Evolutionary conservation across 495 filamentous ascomycete species (phyloP).

Genomic region (Halenospora varia): DNA sequence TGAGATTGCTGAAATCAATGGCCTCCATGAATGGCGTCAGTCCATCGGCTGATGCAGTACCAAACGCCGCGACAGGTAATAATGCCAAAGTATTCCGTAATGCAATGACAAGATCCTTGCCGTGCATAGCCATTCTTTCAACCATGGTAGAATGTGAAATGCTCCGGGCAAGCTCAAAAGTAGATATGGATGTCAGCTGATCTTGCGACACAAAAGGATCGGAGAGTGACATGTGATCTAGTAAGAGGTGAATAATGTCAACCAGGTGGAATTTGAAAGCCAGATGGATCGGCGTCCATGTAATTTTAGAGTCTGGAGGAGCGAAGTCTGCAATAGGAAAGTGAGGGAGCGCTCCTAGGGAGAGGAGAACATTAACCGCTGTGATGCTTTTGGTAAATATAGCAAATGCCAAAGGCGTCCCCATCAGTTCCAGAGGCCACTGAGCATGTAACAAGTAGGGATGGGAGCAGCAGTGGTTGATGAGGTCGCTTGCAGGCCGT

Average conservation of each 20-base stretch:
- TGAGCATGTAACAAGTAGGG: conserved; percentile 20
- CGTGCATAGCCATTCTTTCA: conserved; percentile 25
- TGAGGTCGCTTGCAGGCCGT: background rate
- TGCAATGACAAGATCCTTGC: conserved; percentile 2
- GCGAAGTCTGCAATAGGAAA: conserved; percentile 5
- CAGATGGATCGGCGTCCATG: conserved; percentile 27
- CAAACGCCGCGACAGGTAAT: conserved; percentile 4
- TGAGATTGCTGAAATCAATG: conserved; percentile 26
- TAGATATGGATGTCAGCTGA: background rate
- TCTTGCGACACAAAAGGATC: background rate
- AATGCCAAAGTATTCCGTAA: conserved; percentile 12
- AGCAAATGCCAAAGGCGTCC: conserved; percentile 27
- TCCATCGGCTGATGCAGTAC: conserved; percentile 17
- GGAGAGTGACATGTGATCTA: background rate
- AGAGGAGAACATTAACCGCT: conserved; percentile 20
- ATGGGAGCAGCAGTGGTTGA: conserved; percentile 14
- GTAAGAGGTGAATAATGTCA: conserved; percentile 19
- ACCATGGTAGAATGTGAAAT: conserved; percentile 21
- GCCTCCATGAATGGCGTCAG: conserved; percentile 25
- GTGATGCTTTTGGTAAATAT: conserved; percentile 14
- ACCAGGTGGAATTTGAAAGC: conserved; percentile 26
- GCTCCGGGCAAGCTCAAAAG: conserved; percentile 13
- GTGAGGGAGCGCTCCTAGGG: conserved; percentile 13
- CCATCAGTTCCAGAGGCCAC: conserved; percentile 26
- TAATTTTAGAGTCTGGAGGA: conserved; percentile 8